phyloP scores from a whole-genome alignment of 2,329 filamentous ascomycete species.

The Beauveria australis region DNA sequence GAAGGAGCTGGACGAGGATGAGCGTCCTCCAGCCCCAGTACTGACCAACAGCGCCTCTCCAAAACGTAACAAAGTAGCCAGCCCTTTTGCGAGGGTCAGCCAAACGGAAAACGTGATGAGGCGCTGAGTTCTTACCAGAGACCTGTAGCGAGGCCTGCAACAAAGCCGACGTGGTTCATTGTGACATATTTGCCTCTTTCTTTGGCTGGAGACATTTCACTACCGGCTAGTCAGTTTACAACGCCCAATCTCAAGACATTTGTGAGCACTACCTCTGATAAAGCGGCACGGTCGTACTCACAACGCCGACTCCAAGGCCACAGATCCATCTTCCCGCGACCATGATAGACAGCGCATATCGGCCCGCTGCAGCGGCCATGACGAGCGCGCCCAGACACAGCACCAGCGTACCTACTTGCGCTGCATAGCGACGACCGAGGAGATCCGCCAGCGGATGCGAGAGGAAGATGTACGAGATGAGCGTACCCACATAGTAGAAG shows the following conservation, averaged over 20 bases:
- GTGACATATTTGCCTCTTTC: constrained; percentile 49
- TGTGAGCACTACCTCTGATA: constrained; percentile 40
- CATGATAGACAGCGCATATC: constrained; percentile 37
- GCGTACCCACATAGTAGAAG: constrained; percentile 51
- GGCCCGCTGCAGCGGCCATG: constrained; percentile 35
- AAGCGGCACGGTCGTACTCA: constrained; percentile 48
- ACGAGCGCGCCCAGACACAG: constrained; percentile 41
- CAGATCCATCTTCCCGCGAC: constrained; percentile 42
- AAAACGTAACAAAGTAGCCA: constrained; percentile 48
- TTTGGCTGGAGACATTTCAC: constrained; percentile 45
- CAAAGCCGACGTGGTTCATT: constrained; percentile 51
- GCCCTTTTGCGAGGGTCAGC: constrained; percentile 26
- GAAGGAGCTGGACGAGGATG: constrained; percentile 43
- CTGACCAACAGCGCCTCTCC: constrained; percentile 34
- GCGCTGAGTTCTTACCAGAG: constrained; percentile 37
- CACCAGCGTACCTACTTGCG: constrained; percentile 36
- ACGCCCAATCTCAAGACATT: neutral
- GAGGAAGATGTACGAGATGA: constrained; percentile 45
- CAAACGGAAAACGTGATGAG: too few relatives aligned
- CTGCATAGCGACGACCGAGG: constrained; percentile 43
- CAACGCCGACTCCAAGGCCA: constrained; percentile 44
- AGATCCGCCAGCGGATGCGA: constrained; percentile 43
- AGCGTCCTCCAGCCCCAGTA: constrained; percentile 46
- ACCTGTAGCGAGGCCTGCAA: constrained; percentile 43
- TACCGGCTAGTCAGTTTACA: constrained; percentile 16